Conservation (phyloP, 1,284 basidiomycete genomes). For the Pascua guehoae region DNA sequence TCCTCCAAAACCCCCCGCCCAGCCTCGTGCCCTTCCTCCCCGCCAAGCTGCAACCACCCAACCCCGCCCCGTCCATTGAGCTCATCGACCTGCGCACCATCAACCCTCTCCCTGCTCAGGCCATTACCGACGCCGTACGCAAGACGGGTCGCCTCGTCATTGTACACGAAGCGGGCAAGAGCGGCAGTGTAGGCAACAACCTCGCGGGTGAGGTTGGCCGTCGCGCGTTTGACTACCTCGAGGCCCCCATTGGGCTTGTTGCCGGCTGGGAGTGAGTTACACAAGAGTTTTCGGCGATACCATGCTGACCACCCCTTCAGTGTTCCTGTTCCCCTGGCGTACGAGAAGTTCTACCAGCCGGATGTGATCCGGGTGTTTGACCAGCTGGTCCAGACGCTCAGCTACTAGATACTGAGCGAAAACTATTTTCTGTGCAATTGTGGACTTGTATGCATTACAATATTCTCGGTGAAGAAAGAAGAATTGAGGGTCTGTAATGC, state of each 20-base stretch:
- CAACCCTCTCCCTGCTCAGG: slow-evolving; percentile 81
- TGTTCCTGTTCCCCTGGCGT: slow-evolving; percentile 73
- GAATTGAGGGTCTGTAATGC: background rate
- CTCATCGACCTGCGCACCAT: slow-evolving; percentile 88
- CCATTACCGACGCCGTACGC: slow-evolving; percentile 72
- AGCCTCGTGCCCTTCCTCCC: slow-evolving; percentile 69
- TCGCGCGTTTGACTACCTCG: slow-evolving; percentile 76
- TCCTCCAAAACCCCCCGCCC: slow-evolving; percentile 57
- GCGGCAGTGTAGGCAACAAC: slow-evolving; percentile 79
- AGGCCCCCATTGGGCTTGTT: slow-evolving; percentile 80
- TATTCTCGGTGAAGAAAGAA: background rate
- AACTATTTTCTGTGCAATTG: background rate
- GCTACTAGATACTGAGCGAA: slow-evolving; percentile 54
- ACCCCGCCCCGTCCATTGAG: slow-evolving; percentile 59
- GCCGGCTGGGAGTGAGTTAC: slow-evolving; percentile 84
- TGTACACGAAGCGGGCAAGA: slow-evolving; percentile 83
- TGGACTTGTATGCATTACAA: background rate
- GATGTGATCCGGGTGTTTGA: slow-evolving; percentile 79
- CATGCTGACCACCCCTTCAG: slow-evolving; percentile 51
- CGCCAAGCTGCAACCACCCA: slow-evolving; percentile 62
- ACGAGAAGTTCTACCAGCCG: slow-evolving; percentile 86
- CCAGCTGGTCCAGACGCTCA: slow-evolving; percentile 74
- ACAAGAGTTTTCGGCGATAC: too few relatives aligned
- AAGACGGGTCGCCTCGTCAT: slow-evolving; percentile 80
- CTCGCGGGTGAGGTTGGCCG: slow-evolving; percentile 82